Evolutionary conservation across 768 basidiomycete species (phyloP).

Genomic region (Pulveroboletus ravenelii): DNA sequence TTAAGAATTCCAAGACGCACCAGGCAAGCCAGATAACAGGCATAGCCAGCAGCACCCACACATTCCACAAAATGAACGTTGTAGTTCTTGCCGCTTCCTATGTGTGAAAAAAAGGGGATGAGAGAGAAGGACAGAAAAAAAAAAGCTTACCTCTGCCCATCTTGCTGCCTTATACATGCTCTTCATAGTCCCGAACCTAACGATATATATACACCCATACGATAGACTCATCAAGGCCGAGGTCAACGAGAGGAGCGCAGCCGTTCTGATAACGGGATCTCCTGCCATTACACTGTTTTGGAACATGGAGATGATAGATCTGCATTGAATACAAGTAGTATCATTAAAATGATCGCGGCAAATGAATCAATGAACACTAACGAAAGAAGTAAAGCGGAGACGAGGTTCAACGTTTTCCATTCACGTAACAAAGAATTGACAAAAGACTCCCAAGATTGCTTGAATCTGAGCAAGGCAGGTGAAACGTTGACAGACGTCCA

Average conservation of each 20-base stretch:
- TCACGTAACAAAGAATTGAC: constrained; percentile 65
- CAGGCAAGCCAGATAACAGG: constrained; percentile 71
- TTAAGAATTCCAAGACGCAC: constrained; percentile 28
- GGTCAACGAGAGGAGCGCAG: constrained; percentile 59
- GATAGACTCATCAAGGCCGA: constrained; percentile 67
- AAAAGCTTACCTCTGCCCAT: constrained; percentile 60
- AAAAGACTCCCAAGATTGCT: constrained; percentile 63
- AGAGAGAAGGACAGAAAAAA: neutral
- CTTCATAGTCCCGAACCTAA: constrained; percentile 68
- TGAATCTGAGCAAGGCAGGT: constrained; percentile 62
- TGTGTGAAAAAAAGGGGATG: neutral
- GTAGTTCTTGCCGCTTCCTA: constrained; percentile 56
- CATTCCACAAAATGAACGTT: constrained; percentile 54
- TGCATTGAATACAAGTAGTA: constrained; percentile 18
- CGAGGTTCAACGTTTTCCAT: constrained; percentile 74
- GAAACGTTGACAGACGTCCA: constrained; percentile 50
- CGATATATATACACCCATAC: constrained; percentile 71
- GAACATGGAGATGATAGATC: constrained; percentile 67
- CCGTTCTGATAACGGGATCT: constrained; percentile 59
- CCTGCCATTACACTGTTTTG: constrained; percentile 47
- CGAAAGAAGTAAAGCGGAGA: constrained; percentile 60
- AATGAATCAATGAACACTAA: constrained; percentile 23
- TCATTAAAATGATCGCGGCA: neutral
- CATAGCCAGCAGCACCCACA: constrained; percentile 64
- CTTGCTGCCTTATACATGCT: constrained; percentile 65